Evolutionary conservation across 441 rosid species (phyloP).

Genomic region (Cnidoscolus chayamansa): DNA sequence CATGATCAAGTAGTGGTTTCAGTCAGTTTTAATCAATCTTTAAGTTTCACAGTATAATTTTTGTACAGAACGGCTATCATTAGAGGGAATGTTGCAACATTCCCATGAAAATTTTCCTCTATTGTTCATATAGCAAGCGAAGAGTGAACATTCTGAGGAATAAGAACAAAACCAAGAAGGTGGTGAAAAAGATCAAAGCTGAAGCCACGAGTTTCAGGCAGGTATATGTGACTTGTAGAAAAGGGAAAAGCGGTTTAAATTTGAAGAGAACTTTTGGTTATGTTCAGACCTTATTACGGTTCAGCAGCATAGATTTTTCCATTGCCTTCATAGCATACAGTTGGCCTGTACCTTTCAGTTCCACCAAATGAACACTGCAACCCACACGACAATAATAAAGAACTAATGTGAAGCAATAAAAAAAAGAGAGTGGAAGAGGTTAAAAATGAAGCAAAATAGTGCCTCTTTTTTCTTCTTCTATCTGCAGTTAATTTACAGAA

Average conservation of each 20-base stretch:
- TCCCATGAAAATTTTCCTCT: neutral
- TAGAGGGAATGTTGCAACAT: neutral
- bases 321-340: slow-evolving; percentile 96
- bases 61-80: neutral
- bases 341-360: slow-evolving; percentile 68
- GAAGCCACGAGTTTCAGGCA: neutral
- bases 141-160: neutral
- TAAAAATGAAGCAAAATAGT: neutral
- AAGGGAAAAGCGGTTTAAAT: neutral
- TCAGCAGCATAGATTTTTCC: slow-evolving; percentile 88
- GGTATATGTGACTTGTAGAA: no score
- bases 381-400: slow-evolving; percentile 9
- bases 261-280: neutral
- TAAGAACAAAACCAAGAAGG: neutral
- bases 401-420: neutral
- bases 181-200: neutral
- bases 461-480: neutral
- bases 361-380: slow-evolving; percentile 89
- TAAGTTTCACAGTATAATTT: no score
- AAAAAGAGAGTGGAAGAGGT: neutral
- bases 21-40: no score
- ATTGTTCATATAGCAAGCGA: neutral
- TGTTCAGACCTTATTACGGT: slow-evolving; percentile 75
- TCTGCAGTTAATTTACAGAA: neutral
- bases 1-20: no score